Conservation (phyloP, 2,329 filamentous ascomycete genomes). For the Chaetomiaceae sp. region DNA sequence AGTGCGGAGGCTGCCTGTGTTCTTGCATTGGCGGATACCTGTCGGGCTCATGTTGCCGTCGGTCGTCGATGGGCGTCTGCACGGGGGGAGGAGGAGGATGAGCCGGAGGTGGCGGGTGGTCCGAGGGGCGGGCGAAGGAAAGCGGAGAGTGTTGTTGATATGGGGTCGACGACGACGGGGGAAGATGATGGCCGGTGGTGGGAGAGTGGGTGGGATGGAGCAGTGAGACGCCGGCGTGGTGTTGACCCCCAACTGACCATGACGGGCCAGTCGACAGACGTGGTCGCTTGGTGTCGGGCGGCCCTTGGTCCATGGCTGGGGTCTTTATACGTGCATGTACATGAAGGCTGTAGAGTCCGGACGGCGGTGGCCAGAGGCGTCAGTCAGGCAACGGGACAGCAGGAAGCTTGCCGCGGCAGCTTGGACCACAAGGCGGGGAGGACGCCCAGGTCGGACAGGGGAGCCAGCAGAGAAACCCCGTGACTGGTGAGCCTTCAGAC, state of each 20-base stretch:
- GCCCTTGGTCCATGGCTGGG: conserved; percentile 56
- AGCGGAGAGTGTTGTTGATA: conserved; percentile 35
- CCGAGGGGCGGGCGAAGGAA: conserved; percentile 34
- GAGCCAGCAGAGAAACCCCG: conserved; percentile 15
- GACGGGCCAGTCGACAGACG: conserved; percentile 47
- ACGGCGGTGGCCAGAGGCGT: conserved; percentile 17
- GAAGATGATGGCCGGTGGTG: conserved; percentile 34
- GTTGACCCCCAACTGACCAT: conserved; percentile 45
- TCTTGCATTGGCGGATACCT: conserved; percentile 53
- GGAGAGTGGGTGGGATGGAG: conserved; percentile 41
- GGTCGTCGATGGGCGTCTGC: conserved; percentile 43
- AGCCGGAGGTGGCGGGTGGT: conserved; percentile 21
- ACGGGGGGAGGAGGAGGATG: not conserved
- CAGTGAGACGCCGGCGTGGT: conserved; percentile 42
- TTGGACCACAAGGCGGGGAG: conserved; percentile 22
- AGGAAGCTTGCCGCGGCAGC: conserved; percentile 22
- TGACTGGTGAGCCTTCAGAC: conserved; percentile 13
- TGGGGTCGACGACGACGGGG: conserved; percentile 36
- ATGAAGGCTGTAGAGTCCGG: conserved; percentile 26
- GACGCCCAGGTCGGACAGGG: not conserved
- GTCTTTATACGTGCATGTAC: conserved; percentile 40
- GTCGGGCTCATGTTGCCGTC: conserved; percentile 55
- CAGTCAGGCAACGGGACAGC: conserved; percentile 20
- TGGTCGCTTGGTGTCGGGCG: conserved; percentile 56
- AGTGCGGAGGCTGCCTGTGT: conserved; percentile 40